Percentiles rank a stretch among this genome's conserved stretches.
These are phyloP conservation scores for Puya raimondii DNA, from an alignment of 176 grass and related monocot species.

Conservation along the genomic window DNA sequence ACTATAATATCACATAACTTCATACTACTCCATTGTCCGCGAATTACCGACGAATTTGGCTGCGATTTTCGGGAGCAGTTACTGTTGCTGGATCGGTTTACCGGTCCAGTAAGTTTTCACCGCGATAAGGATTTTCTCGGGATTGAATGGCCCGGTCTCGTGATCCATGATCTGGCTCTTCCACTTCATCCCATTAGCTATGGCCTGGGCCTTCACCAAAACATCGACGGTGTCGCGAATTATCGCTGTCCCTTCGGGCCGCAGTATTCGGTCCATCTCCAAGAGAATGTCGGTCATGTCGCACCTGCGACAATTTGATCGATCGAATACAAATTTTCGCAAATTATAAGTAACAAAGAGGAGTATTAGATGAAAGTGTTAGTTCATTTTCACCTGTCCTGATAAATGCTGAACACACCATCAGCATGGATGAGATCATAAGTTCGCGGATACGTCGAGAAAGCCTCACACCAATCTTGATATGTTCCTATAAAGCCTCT, in stretches of 20 bases:
- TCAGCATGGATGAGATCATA: conserved; percentile 80
- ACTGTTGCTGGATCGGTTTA: conserved; percentile 26
- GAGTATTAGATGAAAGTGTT: conserved; percentile 1
- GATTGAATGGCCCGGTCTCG: conserved; percentile 60
- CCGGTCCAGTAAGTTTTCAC: conserved; percentile 74
- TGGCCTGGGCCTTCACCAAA: conserved; percentile 40
- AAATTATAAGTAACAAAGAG: not conserved
- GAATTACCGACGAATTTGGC: not conserved
- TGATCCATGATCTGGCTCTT: conserved; percentile 76
- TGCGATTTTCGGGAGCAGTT: not conserved
- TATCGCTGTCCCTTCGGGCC: conserved; percentile 70
- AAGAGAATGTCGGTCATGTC: conserved; percentile 54
- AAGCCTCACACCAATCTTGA: conserved; percentile 87
- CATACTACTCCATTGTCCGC: no score
- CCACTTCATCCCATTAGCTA: conserved; percentile 53
- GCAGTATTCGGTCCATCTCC: conserved; percentile 69
- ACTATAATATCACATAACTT: no score
- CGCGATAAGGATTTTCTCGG: conserved; percentile 69
- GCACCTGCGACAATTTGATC: conserved; percentile 35
- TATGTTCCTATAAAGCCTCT: conserved; percentile 68
- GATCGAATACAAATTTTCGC: not conserved
- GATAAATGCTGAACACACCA: conserved; percentile 53
- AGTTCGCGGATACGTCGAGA: conserved; percentile 81
- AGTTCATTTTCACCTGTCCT: conserved; percentile 38
- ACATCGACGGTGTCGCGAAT: conserved; percentile 49